These are phyloP conservation scores for Vaccinium darrowii DNA, from an alignment of 148 eudicot species.

Conservation along the genomic window DNA sequence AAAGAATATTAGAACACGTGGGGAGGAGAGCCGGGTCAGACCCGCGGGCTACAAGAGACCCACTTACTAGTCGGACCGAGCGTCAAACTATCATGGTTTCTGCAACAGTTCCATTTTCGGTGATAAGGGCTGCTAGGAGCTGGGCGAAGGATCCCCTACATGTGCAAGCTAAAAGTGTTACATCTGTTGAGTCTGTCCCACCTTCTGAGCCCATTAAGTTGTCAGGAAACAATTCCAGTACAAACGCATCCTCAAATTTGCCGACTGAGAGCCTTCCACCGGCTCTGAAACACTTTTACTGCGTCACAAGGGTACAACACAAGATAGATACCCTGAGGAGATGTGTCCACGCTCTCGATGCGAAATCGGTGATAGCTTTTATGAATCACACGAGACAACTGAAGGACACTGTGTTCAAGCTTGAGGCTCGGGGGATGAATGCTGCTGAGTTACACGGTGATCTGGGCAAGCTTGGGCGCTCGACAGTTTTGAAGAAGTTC, in stretches of 20 bases:
- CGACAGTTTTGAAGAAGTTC: slow-evolving; percentile 78
- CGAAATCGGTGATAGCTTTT: slow-evolving; percentile 75
- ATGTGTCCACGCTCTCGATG: slow-evolving; percentile 84
- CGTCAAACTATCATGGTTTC: slow-evolving; percentile 91
- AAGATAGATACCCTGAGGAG: slow-evolving; percentile 79
- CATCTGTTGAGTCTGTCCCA: slow-evolving; percentile 52
- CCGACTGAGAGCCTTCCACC: slow-evolving; percentile 80
- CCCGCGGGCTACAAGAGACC: slow-evolving; percentile 17
- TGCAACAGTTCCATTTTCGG: slow-evolving; percentile 93
- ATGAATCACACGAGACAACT: slow-evolving; percentile 87
- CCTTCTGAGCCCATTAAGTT: slow-evolving; percentile 39
- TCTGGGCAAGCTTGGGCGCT: slow-evolving; percentile 71
- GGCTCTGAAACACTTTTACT: slow-evolving; percentile 67
- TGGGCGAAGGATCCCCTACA: slow-evolving; percentile 82
- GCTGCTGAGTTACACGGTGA: slow-evolving; percentile 92
- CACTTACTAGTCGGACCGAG: slow-evolving; percentile 25
- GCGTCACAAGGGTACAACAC: slow-evolving; percentile 66
- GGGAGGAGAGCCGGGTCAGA: slow-evolving; percentile 67
- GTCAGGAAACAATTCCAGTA: slow-evolving; percentile 25
- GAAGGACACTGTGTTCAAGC: slow-evolving; percentile 77
- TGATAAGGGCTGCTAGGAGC: slow-evolving; percentile 76
- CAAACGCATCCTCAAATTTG: slow-evolving; percentile 29
- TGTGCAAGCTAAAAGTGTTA: slow-evolving; percentile 69
- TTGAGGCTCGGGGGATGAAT: slow-evolving; percentile 83
- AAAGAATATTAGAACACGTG: slow-evolving; percentile 84